phyloP scores from a whole-genome alignment of 805 yeast genomes.

The Pichia rugopelliculosa region DNA sequence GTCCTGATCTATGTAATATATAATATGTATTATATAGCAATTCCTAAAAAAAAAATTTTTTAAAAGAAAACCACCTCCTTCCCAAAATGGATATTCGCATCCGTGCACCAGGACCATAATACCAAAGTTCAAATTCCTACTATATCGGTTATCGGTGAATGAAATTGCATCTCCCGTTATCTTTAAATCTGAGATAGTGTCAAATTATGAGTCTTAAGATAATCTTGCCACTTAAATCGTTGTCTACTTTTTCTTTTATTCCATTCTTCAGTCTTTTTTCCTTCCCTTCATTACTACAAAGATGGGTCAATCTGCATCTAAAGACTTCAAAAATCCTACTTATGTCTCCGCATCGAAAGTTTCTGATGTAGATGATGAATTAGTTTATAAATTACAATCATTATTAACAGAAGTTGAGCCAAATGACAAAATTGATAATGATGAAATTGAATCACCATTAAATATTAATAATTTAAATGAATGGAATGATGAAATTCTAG shows the following conservation, averaged over 20 bases:
- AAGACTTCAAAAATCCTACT: neutral
- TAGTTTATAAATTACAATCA: conserved; percentile 25
- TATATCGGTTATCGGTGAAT: neutral
- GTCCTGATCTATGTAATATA: too few relatives aligned
- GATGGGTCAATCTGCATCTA: conserved; percentile 5
- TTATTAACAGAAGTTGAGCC: conserved; percentile 8
- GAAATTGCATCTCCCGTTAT: neutral
- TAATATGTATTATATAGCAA: too few relatives aligned
- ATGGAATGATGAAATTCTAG: conserved; percentile 41
- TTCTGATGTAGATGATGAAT: conserved; percentile 23
- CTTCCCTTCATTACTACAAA: neutral
- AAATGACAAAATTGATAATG: neutral
- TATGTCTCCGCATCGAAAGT: conserved; percentile 4
- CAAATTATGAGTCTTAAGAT: neutral
- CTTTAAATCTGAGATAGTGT: neutral
- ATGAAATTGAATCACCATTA: conserved; percentile 23
- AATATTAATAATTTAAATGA: conserved; percentile 25
- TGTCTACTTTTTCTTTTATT: neutral
- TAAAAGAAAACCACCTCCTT: neutral
- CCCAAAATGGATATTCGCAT: neutral
- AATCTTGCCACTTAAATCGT: neutral
- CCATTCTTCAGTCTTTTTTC: neutral
- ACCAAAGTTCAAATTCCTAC: neutral
- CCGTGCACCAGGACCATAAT: conserved; percentile 4
- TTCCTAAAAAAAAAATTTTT: neutral